phyloP scores from a whole-genome alignment of 2,329 filamentous ascomycete species.

The Lachnellula arida region DNA sequence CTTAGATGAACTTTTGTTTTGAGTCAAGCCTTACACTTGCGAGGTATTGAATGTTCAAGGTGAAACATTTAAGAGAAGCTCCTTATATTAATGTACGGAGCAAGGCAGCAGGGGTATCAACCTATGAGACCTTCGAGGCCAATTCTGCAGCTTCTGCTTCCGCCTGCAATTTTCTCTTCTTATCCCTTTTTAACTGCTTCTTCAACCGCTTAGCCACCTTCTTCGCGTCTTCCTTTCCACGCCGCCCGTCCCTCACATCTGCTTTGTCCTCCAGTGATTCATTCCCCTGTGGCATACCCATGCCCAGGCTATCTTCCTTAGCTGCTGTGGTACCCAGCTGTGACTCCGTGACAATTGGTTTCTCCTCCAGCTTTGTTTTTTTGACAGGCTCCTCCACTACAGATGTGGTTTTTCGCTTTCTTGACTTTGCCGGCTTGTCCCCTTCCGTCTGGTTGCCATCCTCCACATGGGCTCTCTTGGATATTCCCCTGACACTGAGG shows the following conservation, averaged over 20 bases:
- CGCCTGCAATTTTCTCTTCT: constrained; percentile 16
- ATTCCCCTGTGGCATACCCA: background rate
- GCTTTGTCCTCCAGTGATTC: background rate
- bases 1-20: too few relatives aligned
- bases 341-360: background rate
- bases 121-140: background rate
- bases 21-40: too few relatives aligned
- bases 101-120: too few relatives aligned
- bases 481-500: background rate
- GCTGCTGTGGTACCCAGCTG: background rate
- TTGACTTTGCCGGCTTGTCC: background rate
- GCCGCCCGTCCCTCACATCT: background rate
- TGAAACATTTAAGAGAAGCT: too few relatives aligned
- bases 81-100: too few relatives aligned
- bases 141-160: constrained; percentile 10
- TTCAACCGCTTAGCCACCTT: constrained; percentile 14
- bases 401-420: background rate
- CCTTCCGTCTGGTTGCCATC: background rate
- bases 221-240: constrained; percentile 2
- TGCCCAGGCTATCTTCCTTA: background rate
- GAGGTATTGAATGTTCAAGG: too few relatives aligned
- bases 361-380: background rate
- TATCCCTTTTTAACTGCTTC: constrained; percentile 19
- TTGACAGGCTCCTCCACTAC: background rate
- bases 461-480: background rate